Evolutionary conservation across 2,329 filamentous ascomycete genomes (phyloP), one percentile per base, ranked within the genome.

Genomic region (Diaporthe sp.): DNA sequence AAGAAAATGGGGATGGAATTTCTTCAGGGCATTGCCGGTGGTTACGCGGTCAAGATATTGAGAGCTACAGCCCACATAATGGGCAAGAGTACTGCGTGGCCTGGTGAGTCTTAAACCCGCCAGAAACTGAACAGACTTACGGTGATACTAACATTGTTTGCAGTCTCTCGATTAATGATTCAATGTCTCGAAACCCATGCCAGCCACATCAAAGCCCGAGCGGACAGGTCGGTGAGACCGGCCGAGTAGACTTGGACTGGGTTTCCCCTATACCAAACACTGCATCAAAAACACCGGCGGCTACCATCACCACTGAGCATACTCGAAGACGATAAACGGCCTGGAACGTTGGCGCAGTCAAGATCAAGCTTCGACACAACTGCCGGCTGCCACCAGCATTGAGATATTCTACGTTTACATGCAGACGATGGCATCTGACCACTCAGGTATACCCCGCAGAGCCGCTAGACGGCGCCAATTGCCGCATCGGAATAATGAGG

Each of bases 21-120:
- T 30, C 80, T 82, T 75, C 87, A 89, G 76, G 87, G 86, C 66
- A 84, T 89, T 79, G 87, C 84, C n/a, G 85, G 86, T 19, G 95
- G 96, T 47, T 97, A 94, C 82, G 95, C 94, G 35, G 93, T 93
- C 76, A 97, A 96, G 85, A 92, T 98, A 64, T 85, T 98, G 79
- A 90, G 94, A 80, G 90, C 97, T 72, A 97, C 94, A 77, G 94
- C 95, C 64, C 93, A 95, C 84, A 94, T 97, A 89, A 89, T 98
- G 77, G 94, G 96, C 78, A 95, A 95, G 84, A 94, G 95, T 77
- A 93, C 94, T 77, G 95, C 98, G 38, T 99, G 97, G 96, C 96
- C 96, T 82, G 93, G 94, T 96, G 86, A 88, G 92, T 86, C 52
- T 38, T 7, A 10, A 10, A 13, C n/a, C n/a, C 13, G 42, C 2